phyloP scores from a whole-genome alignment of 108 stramenopile genomes.

The Nannochloropsis oceanica region DNA sequence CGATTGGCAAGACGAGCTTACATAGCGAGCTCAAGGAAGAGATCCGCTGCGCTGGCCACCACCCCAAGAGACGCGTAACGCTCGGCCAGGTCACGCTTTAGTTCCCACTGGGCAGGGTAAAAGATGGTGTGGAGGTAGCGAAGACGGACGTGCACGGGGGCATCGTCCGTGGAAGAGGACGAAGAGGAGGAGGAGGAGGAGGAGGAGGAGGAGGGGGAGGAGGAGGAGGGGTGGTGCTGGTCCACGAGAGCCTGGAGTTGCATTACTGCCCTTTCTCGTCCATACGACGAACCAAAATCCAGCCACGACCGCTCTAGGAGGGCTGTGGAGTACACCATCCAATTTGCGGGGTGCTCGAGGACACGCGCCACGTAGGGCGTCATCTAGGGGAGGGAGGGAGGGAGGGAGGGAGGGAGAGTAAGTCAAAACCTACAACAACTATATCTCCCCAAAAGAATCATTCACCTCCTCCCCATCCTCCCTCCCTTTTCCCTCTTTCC shows the following conservation, averaged over 20 bases:
- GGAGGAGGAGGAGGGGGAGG: not conserved
- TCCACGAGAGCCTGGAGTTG: conserved; percentile 94
- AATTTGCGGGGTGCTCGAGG: conserved; percentile 24
- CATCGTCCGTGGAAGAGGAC: conserved; percentile 44
- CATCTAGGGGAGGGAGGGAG: too few relatives aligned
- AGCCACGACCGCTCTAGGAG: conserved; percentile 82
- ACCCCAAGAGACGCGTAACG: conserved; percentile 73
- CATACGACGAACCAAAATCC: conserved; percentile 54
- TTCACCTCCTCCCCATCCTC: conserved; percentile 87
- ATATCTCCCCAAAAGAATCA: too few relatives aligned
- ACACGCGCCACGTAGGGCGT: conserved; percentile 71
- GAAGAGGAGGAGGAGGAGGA: not conserved
- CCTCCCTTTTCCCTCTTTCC: too few relatives aligned
- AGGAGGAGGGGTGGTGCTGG: conserved; percentile 48
- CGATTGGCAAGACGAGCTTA: too few relatives aligned
- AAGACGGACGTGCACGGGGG: conserved; percentile 69
- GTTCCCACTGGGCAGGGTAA: conserved; percentile 81
- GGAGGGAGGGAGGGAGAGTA: too few relatives aligned
- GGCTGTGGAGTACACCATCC: conserved; percentile 49
- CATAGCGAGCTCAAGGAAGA: conserved; percentile 77
- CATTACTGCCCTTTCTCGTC: conserved; percentile 56
- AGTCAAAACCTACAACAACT: too few relatives aligned
- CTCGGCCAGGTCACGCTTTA: conserved; percentile 75
- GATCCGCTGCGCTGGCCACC: conserved; percentile 71
- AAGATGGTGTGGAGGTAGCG: conserved; percentile 64